Conservation (phyloP, 2,329 filamentous ascomycete genomes). For the Colletotrichum sp. region DNA sequence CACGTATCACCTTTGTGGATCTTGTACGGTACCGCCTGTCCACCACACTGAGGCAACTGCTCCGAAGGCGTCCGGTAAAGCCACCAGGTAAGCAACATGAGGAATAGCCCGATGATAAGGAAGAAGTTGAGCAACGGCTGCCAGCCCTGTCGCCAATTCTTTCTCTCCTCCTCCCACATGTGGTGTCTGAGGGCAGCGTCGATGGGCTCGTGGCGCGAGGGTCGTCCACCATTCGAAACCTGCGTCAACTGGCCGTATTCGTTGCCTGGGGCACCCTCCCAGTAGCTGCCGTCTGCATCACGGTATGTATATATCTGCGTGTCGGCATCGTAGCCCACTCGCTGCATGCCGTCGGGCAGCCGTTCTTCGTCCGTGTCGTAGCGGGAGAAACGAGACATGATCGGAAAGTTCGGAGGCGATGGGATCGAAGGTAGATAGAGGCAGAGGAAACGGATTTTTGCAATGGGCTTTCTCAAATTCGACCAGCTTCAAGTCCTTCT, state of each 20-base stretch:
- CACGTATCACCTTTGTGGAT: conserved; percentile 56
- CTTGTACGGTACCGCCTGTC: conserved; percentile 33
- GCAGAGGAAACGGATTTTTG: not conserved
- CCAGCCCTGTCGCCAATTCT: conserved; percentile 57
- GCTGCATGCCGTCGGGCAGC: conserved; percentile 58
- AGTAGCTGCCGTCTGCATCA: conserved; percentile 52
- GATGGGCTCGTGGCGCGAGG: conserved; percentile 33
- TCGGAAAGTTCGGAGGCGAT: not conserved
- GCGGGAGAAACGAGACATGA: conserved; percentile 48
- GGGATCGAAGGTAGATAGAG: not conserved
- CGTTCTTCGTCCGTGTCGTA: conserved; percentile 55
- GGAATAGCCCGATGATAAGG: conserved; percentile 54
- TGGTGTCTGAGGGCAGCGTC: conserved; percentile 22
- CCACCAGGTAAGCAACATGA: conserved; percentile 57
- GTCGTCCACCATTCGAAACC: conserved; percentile 35
- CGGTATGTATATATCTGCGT: conserved; percentile 57
- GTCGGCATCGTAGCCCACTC: conserved; percentile 63
- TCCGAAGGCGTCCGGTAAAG: conserved; percentile 36
- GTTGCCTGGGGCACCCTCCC: conserved; percentile 54
- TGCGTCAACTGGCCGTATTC: conserved; percentile 53
- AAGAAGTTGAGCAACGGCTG: conserved; percentile 65
- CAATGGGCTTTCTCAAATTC: not conserved
- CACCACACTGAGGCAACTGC: conserved; percentile 6
- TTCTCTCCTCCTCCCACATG: conserved; percentile 25
- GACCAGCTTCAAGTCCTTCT: not conserved